Conservation (phyloP, 164 flowering plant species). For the Kalanchoe fedtschenkoi region DNA sequence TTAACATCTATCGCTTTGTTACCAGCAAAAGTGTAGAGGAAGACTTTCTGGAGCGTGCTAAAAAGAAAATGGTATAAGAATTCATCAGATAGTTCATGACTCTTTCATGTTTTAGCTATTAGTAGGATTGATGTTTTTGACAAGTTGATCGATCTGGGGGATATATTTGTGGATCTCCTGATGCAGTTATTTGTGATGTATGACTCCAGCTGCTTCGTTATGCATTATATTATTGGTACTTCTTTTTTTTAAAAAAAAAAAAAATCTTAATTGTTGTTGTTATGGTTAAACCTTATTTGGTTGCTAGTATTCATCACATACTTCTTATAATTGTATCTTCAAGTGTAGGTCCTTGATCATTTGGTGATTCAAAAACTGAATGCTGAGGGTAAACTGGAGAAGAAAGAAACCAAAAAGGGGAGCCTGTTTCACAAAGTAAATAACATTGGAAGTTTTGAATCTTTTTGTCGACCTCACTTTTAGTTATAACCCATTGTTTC, state of each 20-base stretch:
- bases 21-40: constrained; percentile 99
- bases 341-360: constrained; percentile 93
- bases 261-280: too few relatives aligned
- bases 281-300: neutral
- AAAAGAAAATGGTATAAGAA: constrained; percentile 81
- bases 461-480: neutral
- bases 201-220: too few relatives aligned
- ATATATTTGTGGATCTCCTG: too few relatives aligned
- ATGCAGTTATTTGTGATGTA: too few relatives aligned
- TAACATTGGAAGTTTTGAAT: neutral
- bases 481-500: neutral
- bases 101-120: neutral
- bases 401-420: constrained; percentile 92
- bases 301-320: too few relatives aligned
- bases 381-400: constrained; percentile 96
- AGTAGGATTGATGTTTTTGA: too few relatives aligned
- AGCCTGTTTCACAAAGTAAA: constrained; percentile 85
- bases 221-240: too few relatives aligned
- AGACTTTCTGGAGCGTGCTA: constrained; percentile 94
- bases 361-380: constrained; percentile 96
- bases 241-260: too few relatives aligned
- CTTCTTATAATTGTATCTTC: too few relatives aligned
- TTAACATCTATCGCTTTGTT: constrained; percentile 92
- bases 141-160: too few relatives aligned
- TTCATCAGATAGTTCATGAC: neutral